Conservation (phyloP, 805 yeast species). For the Hanseniaspora taiwanica region DNA sequence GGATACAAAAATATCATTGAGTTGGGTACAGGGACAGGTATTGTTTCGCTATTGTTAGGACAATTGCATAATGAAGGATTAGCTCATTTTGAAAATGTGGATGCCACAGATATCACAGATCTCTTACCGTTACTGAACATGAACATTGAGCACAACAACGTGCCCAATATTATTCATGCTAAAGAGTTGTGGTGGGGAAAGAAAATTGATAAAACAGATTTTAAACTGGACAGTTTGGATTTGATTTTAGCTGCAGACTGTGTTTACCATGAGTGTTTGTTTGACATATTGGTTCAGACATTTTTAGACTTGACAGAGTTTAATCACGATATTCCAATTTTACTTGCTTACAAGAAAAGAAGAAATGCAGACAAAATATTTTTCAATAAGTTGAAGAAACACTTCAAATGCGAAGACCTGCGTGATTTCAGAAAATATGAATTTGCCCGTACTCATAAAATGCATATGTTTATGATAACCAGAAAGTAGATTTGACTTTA, state of each 20-base stretch:
- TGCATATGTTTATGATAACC: conserved; percentile 28
- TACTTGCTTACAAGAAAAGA: conserved; percentile 43
- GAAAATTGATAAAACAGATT: conserved; percentile 10
- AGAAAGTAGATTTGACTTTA: too few species aligned
- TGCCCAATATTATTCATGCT: conserved; percentile 27
- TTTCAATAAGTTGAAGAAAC: conserved; percentile 21
- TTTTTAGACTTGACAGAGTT: conserved; percentile 29
- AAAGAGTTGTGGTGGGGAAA: conserved; percentile 33
- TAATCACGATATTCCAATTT: conserved; percentile 27
- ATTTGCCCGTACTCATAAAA: conserved; percentile 14
- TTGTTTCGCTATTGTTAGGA: conserved; percentile 33
- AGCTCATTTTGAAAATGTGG: conserved; percentile 23
- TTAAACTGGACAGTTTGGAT: conserved; percentile 28
- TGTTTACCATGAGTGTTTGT: conserved; percentile 41
- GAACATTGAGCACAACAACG: conserved; percentile 30
- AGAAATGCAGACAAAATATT: conserved; percentile 30
- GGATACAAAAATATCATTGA: conserved; percentile 28
- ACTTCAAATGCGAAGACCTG: conserved; percentile 21
- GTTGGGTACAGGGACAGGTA: conserved; percentile 47
- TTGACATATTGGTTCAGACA: conserved; percentile 38
- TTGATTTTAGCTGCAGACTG: conserved; percentile 47
- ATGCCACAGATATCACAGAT: conserved; percentile 36
- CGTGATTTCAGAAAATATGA: conserved; percentile 24
- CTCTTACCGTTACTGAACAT: conserved; percentile 34
- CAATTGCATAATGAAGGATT: conserved; percentile 5